These are phyloP conservation scores for Sanguinoderma infundibulare DNA, from an alignment of 1,284 basidiomycete genomes.

Conservation along the genomic window DNA sequence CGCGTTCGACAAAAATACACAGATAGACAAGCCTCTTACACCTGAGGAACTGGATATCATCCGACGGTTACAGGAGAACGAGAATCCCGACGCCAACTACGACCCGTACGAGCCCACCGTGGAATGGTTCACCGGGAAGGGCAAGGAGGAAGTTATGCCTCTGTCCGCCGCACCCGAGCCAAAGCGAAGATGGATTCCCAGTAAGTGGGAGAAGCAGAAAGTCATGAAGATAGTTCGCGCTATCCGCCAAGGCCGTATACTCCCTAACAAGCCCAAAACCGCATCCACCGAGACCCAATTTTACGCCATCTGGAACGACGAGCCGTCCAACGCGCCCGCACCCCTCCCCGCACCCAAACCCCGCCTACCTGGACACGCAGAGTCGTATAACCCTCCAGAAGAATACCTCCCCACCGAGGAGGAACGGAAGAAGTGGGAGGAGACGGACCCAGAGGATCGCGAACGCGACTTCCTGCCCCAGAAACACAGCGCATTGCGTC, in stretches of 20 bases:
- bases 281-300: conserved; percentile 76
- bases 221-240: conserved; percentile 99
- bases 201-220: conserved; percentile 99
- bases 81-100: conserved; percentile 91
- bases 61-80: conserved; percentile 84
- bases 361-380: conserved; percentile 86
- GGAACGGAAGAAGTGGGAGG: conserved; percentile 87
- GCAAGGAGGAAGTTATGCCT: conserved; percentile 93
- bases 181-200: conserved; percentile 95
- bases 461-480: conserved; percentile 90
- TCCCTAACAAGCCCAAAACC: conserved; percentile 86
- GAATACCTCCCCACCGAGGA: conserved; percentile 94
- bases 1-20: conserved; percentile 90
- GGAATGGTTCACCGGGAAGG: conserved; percentile 98
- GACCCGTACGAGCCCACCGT: conserved; percentile 93
- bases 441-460: conserved; percentile 88
- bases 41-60: conserved; percentile 97
- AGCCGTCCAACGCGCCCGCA: conserved; percentile 69
- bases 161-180: conserved; percentile 92
- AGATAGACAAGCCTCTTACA: conserved; percentile 87
- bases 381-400: conserved; percentile 98
- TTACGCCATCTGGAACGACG: conserved; percentile 89
- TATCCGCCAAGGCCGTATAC: conserved; percentile 93
- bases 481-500: conserved; percentile 85
- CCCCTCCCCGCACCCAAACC: conserved; percentile 95